phyloP scores from a whole-genome alignment of 305 asterid species.

The Solanum chacoense region DNA sequence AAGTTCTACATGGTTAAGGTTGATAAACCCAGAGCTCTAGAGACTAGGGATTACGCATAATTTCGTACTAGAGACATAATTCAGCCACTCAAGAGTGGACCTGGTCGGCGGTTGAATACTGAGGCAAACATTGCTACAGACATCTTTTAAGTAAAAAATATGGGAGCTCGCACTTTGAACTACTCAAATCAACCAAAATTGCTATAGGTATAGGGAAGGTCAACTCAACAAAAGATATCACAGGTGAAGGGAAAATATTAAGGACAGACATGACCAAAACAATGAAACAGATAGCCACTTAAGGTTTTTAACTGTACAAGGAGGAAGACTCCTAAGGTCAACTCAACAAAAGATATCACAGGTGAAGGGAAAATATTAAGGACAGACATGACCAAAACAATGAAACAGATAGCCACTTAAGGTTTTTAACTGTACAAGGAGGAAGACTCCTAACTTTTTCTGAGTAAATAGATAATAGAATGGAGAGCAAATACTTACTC shows the following conservation, averaged over 20 bases:
- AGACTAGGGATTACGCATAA: neutral
- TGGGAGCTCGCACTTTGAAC: neutral
- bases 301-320: neutral
- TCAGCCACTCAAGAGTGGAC: neutral
- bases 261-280: neutral
- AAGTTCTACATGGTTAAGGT: neutral
- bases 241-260: neutral
- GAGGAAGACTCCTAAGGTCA: neutral
- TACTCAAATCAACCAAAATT: neutral
- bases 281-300: neutral
- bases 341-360: neutral
- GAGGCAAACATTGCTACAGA: neutral
- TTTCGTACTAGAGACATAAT: neutral
- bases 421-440: neutral
- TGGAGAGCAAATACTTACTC: constrained; percentile 30
- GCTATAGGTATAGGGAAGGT: neutral
- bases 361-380: neutral
- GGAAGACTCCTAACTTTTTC: neutral
- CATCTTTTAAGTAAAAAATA: neutral
- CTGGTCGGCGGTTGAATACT: neutral
- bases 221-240: neutral
- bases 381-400: neutral
- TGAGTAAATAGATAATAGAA: neutral
- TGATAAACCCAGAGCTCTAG: neutral
- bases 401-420: neutral